Evolutionary conservation across 768 basidiomycete species (phyloP), one percentile per base, ranked within the genome.

Genomic region (Pholiota conissans): DNA sequence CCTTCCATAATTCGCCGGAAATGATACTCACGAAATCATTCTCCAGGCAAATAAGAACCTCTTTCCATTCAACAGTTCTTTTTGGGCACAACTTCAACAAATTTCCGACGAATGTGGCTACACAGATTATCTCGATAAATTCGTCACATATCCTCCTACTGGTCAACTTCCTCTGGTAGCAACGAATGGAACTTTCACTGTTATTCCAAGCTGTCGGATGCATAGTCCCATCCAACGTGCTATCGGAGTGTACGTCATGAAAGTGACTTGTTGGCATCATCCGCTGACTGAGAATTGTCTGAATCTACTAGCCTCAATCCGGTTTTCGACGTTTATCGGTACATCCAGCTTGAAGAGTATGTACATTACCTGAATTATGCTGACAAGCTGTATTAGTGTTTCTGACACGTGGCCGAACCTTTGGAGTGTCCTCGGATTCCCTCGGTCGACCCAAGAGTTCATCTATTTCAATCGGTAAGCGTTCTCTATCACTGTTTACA

Each of bases 361-460:
- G 28, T 45, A 8, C 9, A n/a, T 35, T 29, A 7, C n/a, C n/a
- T n/a, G n/a, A n/a, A n/a, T n/a, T n/a, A n/a, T 45, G 30, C 40
- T n/a, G 37, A 27, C 4, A 26, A 27, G 10, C 27, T 9, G 13
- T n/a, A 42, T 20, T 59, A 78, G 76, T 0, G 79, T 85, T 7
- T 79, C 81, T 11, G 83, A 85, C 61, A 82, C 81, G 5, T 81
- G 71, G 67, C 80, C 79, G 4, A 78, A 74, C 57, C 65, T 79
- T 16, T 80, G 80, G 80, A 80, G 79, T 56, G 86, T 89, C 22
- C 79, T 89, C 18, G 88, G 88, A 7, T 88, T 86, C 76, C 87
- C 87, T n/a, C 77, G 81, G 13, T 76, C 79, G 6, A 83, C 80
- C 1, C 81, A 83, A 63, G 68, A 83, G 59, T 84, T 83, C 59